Percentiles rank a stretch among this genome's conserved stretches.
Conservation (phyloP, 768 basidiomycete genomes). For the Gymnopilus dilepis region DNA sequence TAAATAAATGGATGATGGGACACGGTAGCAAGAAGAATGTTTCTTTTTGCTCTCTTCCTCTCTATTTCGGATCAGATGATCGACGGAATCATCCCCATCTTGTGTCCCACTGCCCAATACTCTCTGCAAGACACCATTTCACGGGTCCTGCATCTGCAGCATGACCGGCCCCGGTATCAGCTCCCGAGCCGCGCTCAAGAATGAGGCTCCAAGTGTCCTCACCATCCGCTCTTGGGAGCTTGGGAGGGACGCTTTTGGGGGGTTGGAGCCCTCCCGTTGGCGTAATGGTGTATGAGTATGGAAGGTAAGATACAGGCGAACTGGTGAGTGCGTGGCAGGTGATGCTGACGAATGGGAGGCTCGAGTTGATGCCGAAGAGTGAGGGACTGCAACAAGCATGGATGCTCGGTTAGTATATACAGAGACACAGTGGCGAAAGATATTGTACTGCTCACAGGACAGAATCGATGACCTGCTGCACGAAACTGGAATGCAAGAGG, state of each 20-base stretch:
- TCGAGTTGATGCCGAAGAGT: not conserved
- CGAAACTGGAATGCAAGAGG: slow-evolving; percentile 55
- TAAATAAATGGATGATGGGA: too few relatives aligned
- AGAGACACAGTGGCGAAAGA: not conserved
- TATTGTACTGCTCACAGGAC: slow-evolving; percentile 40
- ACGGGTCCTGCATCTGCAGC: not conserved
- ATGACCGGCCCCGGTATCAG: slow-evolving; percentile 43
- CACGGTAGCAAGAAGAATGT: too few relatives aligned
- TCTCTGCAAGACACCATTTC: slow-evolving; percentile 52
- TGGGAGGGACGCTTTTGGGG: slow-evolving; percentile 45
- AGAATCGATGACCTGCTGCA: slow-evolving; percentile 54
- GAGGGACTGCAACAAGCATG: slow-evolving; percentile 11
- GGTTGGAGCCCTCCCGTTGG: slow-evolving; percentile 27
- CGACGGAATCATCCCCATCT: slow-evolving; percentile 38
- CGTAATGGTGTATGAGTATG: slow-evolving; percentile 36
- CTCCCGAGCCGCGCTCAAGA: slow-evolving; percentile 34
- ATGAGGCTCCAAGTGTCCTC: slow-evolving; percentile 61
- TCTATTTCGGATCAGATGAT: not conserved
- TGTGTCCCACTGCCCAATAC: slow-evolving; percentile 43
- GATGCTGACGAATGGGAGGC: slow-evolving; percentile 43
- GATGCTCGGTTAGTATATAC: not conserved
- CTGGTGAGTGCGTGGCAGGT: slow-evolving; percentile 47
- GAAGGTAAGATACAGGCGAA: slow-evolving; percentile 59
- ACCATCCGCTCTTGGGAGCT: slow-evolving; percentile 51
- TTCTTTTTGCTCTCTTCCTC: not conserved